Percentiles rank a stretch among this genome's conserved stretches.
Conservation (phyloP, 495 filamentous ascomycete species). For the Talaromyces nanjingensis region DNA sequence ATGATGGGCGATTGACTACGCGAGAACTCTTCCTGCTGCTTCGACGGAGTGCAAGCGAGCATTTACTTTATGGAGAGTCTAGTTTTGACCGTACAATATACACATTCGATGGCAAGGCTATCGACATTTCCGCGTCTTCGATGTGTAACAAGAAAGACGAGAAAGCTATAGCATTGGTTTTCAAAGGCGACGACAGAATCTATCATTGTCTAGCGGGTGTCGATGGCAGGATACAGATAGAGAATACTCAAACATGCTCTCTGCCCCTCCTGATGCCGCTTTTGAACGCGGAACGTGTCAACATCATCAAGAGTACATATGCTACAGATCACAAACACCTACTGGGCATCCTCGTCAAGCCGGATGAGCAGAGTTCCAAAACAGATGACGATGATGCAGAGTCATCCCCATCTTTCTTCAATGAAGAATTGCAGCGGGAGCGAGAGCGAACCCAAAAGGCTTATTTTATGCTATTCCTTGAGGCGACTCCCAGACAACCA, state of each 20-base stretch:
- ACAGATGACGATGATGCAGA: background rate
- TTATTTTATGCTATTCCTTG: background rate
- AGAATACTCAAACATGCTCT: constrained; percentile 10
- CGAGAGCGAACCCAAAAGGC: constrained; percentile 9
- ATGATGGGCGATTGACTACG: constrained; percentile 14
- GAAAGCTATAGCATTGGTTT: constrained; percentile 15
- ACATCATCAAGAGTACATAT: constrained; percentile 1
- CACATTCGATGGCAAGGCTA: constrained; percentile 13
- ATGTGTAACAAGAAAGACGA: constrained; percentile 9
- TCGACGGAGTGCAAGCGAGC: constrained; percentile 13
- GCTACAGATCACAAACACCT: background rate
- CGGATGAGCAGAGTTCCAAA: background rate
- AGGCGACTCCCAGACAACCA: background rate
- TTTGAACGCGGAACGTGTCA: background rate
- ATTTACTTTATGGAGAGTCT: constrained; percentile 29
- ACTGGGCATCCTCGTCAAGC: background rate
- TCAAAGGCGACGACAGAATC: constrained; percentile 22
- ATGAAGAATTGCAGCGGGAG: background rate
- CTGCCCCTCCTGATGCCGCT: background rate
- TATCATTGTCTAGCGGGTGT: constrained; percentile 18
- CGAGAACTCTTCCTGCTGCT: constrained; percentile 24
- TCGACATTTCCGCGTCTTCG: constrained; percentile 27
- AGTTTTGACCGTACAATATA: constrained; percentile 20
- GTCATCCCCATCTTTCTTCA: background rate
- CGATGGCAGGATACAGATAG: constrained; percentile 12